Percentiles rank a stretch among this genome's conserved stretches.
Evolutionary conservation across 768 basidiomycete genomes (phyloP).

Genomic region (Suillus hirtellus): DNA sequence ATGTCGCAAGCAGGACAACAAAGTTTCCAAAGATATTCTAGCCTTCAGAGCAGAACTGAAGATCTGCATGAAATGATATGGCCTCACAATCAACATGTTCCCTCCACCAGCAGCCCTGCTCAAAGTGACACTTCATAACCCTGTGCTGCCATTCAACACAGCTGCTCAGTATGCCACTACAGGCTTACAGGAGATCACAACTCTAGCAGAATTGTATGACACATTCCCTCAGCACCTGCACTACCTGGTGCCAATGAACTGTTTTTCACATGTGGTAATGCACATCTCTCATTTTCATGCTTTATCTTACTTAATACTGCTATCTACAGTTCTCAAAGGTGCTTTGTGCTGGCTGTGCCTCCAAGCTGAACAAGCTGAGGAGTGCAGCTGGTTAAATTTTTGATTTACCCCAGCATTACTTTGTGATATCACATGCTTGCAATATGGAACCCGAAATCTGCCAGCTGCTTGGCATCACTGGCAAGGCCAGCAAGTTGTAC

Average conservation of each 20-base stretch:
- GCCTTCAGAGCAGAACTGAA: too few relatives aligned
- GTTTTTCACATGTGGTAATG: not conserved
- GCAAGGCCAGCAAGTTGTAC: not conserved
- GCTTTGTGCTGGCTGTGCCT: not conserved
- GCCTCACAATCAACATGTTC: constrained; percentile 5
- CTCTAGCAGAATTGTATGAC: not conserved
- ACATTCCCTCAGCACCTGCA: not conserved
- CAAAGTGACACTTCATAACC: not conserved
- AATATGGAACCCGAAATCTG: not conserved
- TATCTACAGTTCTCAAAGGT: constrained; percentile 5
- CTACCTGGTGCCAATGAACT: too few relatives aligned
- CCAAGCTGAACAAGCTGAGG: constrained; percentile 1
- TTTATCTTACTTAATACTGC: too few relatives aligned
- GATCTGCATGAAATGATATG: not conserved
- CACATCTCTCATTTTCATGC: too few relatives aligned
- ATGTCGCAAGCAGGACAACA: too few relatives aligned
- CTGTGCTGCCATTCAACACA: not conserved
- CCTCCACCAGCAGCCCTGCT: not conserved
- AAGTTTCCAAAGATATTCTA: too few relatives aligned
- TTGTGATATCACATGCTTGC: not conserved
- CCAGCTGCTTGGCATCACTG: constrained; percentile 2
- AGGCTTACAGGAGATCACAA: not conserved
- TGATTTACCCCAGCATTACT: not conserved
- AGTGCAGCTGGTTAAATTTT: constrained; percentile 1
- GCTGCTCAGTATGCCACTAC: not conserved